Percentiles rank a stretch among this genome's conserved stretches.
Conservation (phyloP, 805 yeast species). For the Sugiyamaella valdiviana region DNA sequence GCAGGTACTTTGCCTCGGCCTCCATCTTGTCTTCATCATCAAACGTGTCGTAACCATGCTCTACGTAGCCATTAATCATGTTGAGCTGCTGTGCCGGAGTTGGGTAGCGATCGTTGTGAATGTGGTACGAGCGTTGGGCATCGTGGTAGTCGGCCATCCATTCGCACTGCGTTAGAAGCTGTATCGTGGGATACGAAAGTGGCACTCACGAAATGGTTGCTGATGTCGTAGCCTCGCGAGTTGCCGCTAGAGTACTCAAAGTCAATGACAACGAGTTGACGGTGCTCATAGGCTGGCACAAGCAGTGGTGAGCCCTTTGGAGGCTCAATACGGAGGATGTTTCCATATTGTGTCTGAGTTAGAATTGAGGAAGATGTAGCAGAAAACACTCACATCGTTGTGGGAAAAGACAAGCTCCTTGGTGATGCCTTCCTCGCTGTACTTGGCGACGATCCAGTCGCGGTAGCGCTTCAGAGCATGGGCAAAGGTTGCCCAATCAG, state of each 20-base stretch:
- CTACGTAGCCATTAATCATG: slow-evolving; percentile 71
- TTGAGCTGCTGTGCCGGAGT: slow-evolving; percentile 58
- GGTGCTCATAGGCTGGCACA: slow-evolving; percentile 47
- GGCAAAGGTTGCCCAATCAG: slow-evolving; percentile 48
- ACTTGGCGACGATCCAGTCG: slow-evolving; percentile 52
- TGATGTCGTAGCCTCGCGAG: slow-evolving; percentile 81
- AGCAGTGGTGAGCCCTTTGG: slow-evolving; percentile 47
- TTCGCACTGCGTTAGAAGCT: too few relatives aligned
- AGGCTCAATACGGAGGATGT: slow-evolving; percentile 57
- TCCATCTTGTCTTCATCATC: slow-evolving; percentile 37
- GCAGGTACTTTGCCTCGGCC: slow-evolving; percentile 44
- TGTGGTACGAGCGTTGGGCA: slow-evolving; percentile 47
- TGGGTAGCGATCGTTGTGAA: slow-evolving; percentile 61
- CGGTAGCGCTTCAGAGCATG: slow-evolving; percentile 46
- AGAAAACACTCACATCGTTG: too few relatives aligned
- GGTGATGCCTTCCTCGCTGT: slow-evolving; percentile 39
- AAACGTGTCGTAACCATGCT: slow-evolving; percentile 34
- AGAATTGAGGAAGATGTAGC: too few relatives aligned
- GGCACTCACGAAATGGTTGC: slow-evolving; percentile 90
- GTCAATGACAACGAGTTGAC: slow-evolving; percentile 84
- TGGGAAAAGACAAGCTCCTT: slow-evolving; percentile 75
- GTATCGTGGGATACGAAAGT: too few relatives aligned
- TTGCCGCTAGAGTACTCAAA: slow-evolving; percentile 94
- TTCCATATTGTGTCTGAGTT: slow-evolving; percentile 98
- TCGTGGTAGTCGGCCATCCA: slow-evolving; percentile 95